Evolutionary conservation across 768 basidiomycete genomes (phyloP).

Genomic region (Gymnopilus dilepis): DNA sequence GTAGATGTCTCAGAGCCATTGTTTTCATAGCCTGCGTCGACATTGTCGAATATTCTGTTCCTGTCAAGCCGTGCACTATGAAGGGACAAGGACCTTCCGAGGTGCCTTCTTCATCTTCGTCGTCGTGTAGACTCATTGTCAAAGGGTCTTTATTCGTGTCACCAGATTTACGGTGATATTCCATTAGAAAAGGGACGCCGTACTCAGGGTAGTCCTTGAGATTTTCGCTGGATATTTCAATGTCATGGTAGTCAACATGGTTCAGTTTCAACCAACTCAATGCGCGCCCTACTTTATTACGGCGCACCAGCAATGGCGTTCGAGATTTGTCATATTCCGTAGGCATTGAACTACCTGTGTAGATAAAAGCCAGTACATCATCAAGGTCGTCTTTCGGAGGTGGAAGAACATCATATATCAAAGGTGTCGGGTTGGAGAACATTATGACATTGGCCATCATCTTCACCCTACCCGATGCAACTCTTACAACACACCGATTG

Average conservation of each 20-base stretch:
- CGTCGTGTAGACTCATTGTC: conserved; percentile 31
- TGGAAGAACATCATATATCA: no score
- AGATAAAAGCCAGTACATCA: no score
- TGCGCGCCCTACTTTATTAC: conserved; percentile 29
- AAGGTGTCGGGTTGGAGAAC: no score
- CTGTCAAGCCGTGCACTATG: conserved; percentile 42
- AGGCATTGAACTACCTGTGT: no score
- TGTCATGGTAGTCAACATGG: conserved; percentile 37
- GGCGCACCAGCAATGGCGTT: background rate
- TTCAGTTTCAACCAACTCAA: conserved; percentile 43
- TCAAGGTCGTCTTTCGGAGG: no score
- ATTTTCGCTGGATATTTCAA: conserved; percentile 34
- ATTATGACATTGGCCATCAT: no score
- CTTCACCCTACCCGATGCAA: no score
- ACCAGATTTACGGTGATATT: conserved; percentile 27
- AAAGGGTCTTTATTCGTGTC: conserved; percentile 26
- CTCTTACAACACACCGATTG: no score
- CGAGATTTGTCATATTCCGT: no score
- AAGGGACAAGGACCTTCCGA: conserved; percentile 40
- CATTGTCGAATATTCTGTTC: conserved; percentile 27
- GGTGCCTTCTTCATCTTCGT: conserved; percentile 34
- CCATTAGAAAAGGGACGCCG: conserved; percentile 24
- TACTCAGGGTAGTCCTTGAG: conserved; percentile 28
- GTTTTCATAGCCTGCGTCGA: conserved; percentile 23
- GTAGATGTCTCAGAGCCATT: conserved; percentile 33